Evolutionary conservation across 257 asterid species (phyloP).

Genomic region (Solanum appendiculatum): DNA sequence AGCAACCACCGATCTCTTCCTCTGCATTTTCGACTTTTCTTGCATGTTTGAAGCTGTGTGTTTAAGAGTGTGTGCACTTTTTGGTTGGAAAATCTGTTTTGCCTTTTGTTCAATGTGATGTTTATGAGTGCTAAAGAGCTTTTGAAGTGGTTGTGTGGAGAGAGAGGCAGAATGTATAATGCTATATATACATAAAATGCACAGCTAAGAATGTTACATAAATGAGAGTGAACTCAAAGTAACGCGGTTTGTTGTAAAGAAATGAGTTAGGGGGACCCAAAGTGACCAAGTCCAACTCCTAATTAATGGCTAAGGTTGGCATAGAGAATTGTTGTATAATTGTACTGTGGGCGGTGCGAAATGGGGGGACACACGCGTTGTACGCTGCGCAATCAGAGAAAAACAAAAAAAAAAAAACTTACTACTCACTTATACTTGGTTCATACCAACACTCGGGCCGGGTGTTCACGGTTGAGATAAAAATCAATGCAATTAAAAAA

Average conservation of each 20-base stretch:
- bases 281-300: neutral
- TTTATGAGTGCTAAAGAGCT: neutral
- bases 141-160: neutral
- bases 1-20: slow-evolving; percentile 15
- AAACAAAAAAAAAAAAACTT: neutral
- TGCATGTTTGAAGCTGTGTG: neutral
- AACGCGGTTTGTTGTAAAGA: neutral
- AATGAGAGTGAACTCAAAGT: neutral
- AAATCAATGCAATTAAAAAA: neutral
- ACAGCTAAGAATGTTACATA: neutral
- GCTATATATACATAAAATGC: neutral
- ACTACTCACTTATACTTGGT: neutral
- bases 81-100: neutral
- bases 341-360: neutral
- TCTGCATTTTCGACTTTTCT: slow-evolving; percentile 22
- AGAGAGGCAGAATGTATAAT: neutral
- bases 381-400: neutral
- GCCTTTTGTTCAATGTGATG: neutral
- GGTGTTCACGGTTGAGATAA: neutral
- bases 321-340: neutral
- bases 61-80: neutral
- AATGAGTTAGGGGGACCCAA: neutral
- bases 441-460: no score
- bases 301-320: neutral
- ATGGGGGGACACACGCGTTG: neutral